Conservation (phyloP, 1,284 basidiomycete genomes). For the Marasmius sp. region DNA sequence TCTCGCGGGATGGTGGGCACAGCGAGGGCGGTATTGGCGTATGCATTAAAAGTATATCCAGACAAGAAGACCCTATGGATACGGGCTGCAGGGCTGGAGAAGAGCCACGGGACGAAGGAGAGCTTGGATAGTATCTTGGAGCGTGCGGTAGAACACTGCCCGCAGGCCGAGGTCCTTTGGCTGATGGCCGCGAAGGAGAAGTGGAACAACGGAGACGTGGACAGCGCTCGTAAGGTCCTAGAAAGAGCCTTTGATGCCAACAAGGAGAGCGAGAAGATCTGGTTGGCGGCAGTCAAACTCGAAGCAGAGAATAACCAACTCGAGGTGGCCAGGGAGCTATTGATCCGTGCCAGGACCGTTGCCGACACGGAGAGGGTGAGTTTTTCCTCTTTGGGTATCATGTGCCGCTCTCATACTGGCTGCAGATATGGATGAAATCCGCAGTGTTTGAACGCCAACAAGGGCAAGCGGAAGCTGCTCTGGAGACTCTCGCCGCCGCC, state of each 20-base stretch:
- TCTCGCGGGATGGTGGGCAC: slow-evolving; percentile 77
- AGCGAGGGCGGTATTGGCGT: slow-evolving; percentile 85
- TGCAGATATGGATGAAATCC: slow-evolving; percentile 97
- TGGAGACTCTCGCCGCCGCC: slow-evolving; percentile 75
- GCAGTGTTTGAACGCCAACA: slow-evolving; percentile 93
- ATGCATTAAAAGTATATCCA: slow-evolving; percentile 90
- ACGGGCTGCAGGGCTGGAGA: slow-evolving; percentile 89
- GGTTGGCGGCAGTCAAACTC: slow-evolving; percentile 95
- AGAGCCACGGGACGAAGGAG: slow-evolving; percentile 82
- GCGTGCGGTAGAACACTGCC: slow-evolving; percentile 85
- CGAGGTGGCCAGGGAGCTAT: slow-evolving; percentile 80
- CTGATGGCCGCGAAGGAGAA: slow-evolving; percentile 96
- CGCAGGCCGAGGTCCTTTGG: slow-evolving; percentile 95
- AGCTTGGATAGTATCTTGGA: slow-evolving; percentile 82
- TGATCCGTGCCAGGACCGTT: slow-evolving; percentile 85
- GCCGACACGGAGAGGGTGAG: slow-evolving; percentile 88
- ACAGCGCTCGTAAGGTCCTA: slow-evolving; percentile 83
- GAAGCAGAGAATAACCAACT: slow-evolving; percentile 93
- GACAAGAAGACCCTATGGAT: slow-evolving; percentile 85
- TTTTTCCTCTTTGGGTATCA: slow-evolving; percentile 14
- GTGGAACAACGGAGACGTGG: slow-evolving; percentile 87
- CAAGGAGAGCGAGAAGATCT: slow-evolving; percentile 95
- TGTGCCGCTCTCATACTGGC: slow-evolving; percentile 9
- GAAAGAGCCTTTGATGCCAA: slow-evolving; percentile 93
- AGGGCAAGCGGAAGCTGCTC: slow-evolving; percentile 70